Percentiles rank a stretch among this genome's conserved stretches.
Evolutionary conservation across 2,329 filamentous ascomycete genomes (phyloP).

Genomic region (Juglanconis oblonga): DNA sequence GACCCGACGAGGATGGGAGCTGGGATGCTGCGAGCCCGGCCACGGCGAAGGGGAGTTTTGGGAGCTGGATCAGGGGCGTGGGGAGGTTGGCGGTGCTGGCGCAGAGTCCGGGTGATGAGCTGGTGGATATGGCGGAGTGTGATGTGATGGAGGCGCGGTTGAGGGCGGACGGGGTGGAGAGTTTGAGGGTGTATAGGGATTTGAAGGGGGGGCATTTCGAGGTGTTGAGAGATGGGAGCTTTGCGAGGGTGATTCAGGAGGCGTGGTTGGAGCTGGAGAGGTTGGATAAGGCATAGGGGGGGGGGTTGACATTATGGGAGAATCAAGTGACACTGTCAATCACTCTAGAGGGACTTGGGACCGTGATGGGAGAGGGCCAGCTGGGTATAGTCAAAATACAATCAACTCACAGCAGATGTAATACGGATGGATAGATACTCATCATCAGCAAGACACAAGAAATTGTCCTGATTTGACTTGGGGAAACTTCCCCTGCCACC

Average conservation of each 20-base stretch:
- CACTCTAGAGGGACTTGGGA: background rate
- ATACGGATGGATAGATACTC: too few relatives aligned
- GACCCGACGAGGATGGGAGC: slow-evolving; percentile 36
- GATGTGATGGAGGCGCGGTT: slow-evolving; percentile 53
- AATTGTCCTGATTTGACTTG: too few relatives aligned
- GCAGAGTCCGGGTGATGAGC: slow-evolving; percentile 45
- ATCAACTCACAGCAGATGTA: too few relatives aligned
- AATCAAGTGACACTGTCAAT: too few relatives aligned
- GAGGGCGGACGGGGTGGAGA: slow-evolving; percentile 32
- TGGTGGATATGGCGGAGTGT: slow-evolving; percentile 57
- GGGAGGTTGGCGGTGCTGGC: slow-evolving; percentile 37
- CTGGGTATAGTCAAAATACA: too few relatives aligned
- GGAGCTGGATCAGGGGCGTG: slow-evolving; percentile 31
- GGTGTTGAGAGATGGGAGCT: slow-evolving; percentile 58
- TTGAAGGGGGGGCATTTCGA: slow-evolving; percentile 60
- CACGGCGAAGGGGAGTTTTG: slow-evolving; percentile 39
- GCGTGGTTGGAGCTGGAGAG: slow-evolving; percentile 20
- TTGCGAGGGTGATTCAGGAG: slow-evolving; percentile 46
- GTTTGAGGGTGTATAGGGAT: slow-evolving; percentile 39
- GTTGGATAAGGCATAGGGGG: background rate
- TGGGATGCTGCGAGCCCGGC: slow-evolving; percentile 60
- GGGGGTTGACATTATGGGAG: too few relatives aligned
- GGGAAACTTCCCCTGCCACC: too few relatives aligned
- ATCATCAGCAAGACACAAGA: too few relatives aligned
- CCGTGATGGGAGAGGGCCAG: too few relatives aligned